Conservation (phyloP, 129 eudicot genomes). For the Escallonia herrerae region DNA sequence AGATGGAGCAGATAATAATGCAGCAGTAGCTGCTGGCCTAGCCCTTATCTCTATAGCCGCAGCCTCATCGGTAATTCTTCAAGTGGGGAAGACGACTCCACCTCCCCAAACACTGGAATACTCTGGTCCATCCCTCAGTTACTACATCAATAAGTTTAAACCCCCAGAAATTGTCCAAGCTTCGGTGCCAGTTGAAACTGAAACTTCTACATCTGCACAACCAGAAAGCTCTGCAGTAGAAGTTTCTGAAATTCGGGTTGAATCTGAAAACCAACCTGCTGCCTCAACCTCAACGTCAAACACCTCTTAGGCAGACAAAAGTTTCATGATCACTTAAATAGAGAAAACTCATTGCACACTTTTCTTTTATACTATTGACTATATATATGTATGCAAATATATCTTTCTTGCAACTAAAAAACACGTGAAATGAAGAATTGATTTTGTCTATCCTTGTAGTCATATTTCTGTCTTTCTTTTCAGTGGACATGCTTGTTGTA, state of each 20-base stretch:
- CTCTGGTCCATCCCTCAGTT: conserved; percentile 93
- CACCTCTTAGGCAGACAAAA: not conserved
- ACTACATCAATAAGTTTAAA: conserved; percentile 76
- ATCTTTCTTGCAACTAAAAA: too few relatives aligned
- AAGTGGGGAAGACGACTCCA: conserved; percentile 50
- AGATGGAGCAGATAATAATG: conserved; percentile 86
- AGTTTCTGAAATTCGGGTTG: conserved; percentile 13
- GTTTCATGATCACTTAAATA: too few relatives aligned
- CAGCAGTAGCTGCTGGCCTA: conserved; percentile 44
- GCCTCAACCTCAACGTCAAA: not conserved
- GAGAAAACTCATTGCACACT: too few relatives aligned
- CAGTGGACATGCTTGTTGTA: too few relatives aligned
- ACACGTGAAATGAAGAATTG: too few relatives aligned
- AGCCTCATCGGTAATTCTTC: conserved; percentile 61
- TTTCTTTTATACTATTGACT: too few relatives aligned
- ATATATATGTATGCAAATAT: too few relatives aligned
- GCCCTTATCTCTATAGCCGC: conserved; percentile 66
- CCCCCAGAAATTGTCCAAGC: conserved; percentile 47
- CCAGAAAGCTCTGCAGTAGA: conserved; percentile 27
- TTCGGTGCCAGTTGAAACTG: conserved; percentile 20
- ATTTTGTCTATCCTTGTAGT: too few relatives aligned
- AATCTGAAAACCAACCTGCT: conserved; percentile 11
- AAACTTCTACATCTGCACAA: conserved; percentile 20
- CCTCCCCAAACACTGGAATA: conserved; percentile 50
- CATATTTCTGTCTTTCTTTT: too few relatives aligned